Conservation (phyloP, 192 early-diverging fungal species). For the Mortierella antarctica region DNA sequence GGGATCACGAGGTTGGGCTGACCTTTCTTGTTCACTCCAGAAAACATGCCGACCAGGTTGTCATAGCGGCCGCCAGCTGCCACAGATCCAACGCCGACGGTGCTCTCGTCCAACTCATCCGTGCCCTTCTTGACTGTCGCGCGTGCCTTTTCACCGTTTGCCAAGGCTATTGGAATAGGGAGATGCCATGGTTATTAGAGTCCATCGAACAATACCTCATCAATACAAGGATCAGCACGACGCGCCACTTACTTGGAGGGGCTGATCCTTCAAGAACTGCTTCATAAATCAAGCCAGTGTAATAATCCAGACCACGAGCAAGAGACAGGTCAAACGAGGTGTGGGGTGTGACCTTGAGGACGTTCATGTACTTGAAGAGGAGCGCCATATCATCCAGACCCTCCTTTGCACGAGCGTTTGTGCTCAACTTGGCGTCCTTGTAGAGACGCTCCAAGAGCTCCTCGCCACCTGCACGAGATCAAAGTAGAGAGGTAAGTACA, state of each 20-base stretch:
- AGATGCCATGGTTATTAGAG: neutral
- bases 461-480: constrained; percentile 62
- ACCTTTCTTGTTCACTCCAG: constrained; percentile 69
- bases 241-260: constrained; percentile 57
- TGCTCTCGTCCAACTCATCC: constrained; percentile 78
- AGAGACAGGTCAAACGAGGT: constrained; percentile 94
- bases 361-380: constrained; percentile 86
- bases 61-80: constrained; percentile 99
- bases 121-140: constrained; percentile 58
- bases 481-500: neutral
- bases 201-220: neutral
- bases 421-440: constrained; percentile 70
- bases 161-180: constrained; percentile 42
- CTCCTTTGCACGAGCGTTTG: constrained; percentile 74
- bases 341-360: constrained; percentile 76
- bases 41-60: constrained; percentile 96
- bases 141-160: constrained; percentile 53
- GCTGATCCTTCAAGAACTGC: constrained; percentile 77
- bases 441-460: constrained; percentile 83
- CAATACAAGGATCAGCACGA: neutral
- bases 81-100: constrained; percentile 92
- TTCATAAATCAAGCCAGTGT: constrained; percentile 99
- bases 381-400: constrained; percentile 90
- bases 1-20: constrained; percentile 80
- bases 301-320: constrained; percentile 98